Evolutionary conservation across 768 basidiomycete species (phyloP).

Genomic region (Pluteus cervinus): DNA sequence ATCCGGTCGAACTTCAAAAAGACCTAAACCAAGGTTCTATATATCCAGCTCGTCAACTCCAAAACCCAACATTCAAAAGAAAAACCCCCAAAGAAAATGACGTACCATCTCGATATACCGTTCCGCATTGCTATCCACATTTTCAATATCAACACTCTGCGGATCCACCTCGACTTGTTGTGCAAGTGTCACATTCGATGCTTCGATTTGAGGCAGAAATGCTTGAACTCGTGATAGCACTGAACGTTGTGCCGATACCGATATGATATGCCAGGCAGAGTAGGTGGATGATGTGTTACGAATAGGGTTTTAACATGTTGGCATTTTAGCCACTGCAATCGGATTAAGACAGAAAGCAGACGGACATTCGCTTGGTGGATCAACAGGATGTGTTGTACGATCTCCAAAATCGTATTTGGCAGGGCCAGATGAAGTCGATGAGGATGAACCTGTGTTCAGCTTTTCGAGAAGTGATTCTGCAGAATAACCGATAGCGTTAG

Average conservation of each 20-base stretch:
- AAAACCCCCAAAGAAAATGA: constrained; percentile 1
- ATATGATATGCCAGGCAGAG: neutral
- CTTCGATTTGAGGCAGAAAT: constrained; percentile 62
- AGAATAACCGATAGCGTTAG: neutral
- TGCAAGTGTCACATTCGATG: constrained; percentile 52
- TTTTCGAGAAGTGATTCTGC: constrained; percentile 36
- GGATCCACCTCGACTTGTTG: constrained; percentile 43
- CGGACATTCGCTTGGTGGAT: constrained; percentile 47
- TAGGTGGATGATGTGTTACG: neutral
- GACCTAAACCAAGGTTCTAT: constrained; percentile 61
- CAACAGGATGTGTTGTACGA: constrained; percentile 26
- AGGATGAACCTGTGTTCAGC: constrained; percentile 23
- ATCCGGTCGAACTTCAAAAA: constrained; percentile 41
- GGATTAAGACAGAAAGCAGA: constrained; percentile 6
- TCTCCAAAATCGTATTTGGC: constrained; percentile 32
- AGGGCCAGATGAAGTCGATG: constrained; percentile 12
- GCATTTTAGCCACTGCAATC: constrained; percentile 2
- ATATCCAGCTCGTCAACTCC: neutral
- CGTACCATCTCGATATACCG: constrained; percentile 65
- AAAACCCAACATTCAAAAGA: neutral
- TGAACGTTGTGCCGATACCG: constrained; percentile 17
- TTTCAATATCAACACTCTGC: constrained; percentile 64
- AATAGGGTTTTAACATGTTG: neutral
- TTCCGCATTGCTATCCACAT: constrained; percentile 39
- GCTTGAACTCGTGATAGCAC: constrained; percentile 62